Evolutionary conservation across 345 rosid genomes (phyloP).

Genomic region (Camelina laxa): DNA sequence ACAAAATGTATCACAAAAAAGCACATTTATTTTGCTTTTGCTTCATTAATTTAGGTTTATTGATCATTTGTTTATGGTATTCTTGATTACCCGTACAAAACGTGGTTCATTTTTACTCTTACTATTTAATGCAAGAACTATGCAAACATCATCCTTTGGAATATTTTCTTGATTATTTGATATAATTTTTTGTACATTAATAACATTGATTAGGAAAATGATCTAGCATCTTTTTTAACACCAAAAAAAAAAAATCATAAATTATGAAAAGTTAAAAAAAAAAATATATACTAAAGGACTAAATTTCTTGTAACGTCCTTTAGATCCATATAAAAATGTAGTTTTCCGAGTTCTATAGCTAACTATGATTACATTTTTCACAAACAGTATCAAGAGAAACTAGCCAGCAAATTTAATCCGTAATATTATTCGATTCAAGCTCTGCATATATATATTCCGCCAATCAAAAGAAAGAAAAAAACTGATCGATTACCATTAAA

Average conservation of each 20-base stretch:
- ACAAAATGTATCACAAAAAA: conserved; percentile 16
- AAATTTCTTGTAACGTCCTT: neutral
- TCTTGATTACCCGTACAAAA: conserved; percentile 30
- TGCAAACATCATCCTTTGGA: conserved; percentile 6
- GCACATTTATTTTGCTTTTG: conserved; percentile 28
- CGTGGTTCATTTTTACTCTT: conserved; percentile 25
- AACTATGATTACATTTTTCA: neutral
- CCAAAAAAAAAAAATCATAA: too few relatives aligned
- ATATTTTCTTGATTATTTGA: neutral
- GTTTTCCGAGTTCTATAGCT: neutral
- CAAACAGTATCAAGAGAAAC: neutral
- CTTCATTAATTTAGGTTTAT: conserved; percentile 11
- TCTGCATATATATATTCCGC: neutral
- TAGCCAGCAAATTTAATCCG: neutral
- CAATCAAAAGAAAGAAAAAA: neutral
- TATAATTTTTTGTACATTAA: neutral
- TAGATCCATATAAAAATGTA: neutral
- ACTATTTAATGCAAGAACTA: neutral
- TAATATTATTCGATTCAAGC: neutral
- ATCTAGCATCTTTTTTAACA: neutral
- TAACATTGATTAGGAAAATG: neutral
- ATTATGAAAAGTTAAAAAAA: too few relatives aligned
- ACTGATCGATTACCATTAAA: neutral
- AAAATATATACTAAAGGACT: neutral
- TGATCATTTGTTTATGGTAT: neutral